Conservation (phyloP, 2,329 filamentous ascomycete genomes). For the Hypomyces rosellus region DNA sequence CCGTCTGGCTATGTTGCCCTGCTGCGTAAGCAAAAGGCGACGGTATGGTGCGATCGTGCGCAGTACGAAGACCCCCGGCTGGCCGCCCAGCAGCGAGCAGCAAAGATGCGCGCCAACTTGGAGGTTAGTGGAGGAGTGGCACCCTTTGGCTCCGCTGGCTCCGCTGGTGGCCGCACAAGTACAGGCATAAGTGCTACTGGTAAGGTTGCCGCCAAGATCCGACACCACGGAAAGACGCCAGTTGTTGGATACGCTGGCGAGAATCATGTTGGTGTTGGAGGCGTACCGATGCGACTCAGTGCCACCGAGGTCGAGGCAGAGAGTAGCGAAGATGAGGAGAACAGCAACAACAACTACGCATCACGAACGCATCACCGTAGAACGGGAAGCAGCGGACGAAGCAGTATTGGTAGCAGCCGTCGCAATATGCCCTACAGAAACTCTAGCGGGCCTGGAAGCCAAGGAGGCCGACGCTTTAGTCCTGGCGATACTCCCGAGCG, state of each 20-base stretch:
- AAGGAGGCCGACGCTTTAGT: slow-evolving; percentile 41
- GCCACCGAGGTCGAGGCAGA: slow-evolving; percentile 93
- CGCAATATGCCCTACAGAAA: slow-evolving; percentile 44
- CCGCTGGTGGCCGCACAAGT: slow-evolving; percentile 44
- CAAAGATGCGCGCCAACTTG: slow-evolving; percentile 77
- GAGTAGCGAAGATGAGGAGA: slow-evolving; percentile 70
- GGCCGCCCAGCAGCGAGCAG: slow-evolving; percentile 74
- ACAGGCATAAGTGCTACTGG: slow-evolving; percentile 56
- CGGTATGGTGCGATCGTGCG: slow-evolving; percentile 93
- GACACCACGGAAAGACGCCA: slow-evolving; percentile 76
- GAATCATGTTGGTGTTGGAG: slow-evolving; percentile 68
- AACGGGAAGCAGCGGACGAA: slow-evolving; percentile 69
- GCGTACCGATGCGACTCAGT: slow-evolving; percentile 84
- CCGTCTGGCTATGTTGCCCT: slow-evolving; percentile 84
- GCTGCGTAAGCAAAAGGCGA: slow-evolving; percentile 95
- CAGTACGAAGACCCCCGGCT: slow-evolving; percentile 87
- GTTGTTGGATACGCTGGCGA: slow-evolving; percentile 71
- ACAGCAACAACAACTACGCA: background rate
- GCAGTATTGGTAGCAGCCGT: slow-evolving; percentile 52
- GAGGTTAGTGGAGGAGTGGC: slow-evolving; percentile 61
- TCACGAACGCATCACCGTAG: slow-evolving; percentile 52
- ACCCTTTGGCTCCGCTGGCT: slow-evolving; percentile 41
- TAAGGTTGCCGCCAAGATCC: slow-evolving; percentile 76
- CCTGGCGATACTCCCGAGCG: slow-evolving; percentile 52
- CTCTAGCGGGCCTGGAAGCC: slow-evolving; percentile 40